Percentiles rank a stretch among this genome's conserved stretches.
These are phyloP conservation scores for Lasiodiplodia hormozganensis DNA, from an alignment of 2,329 filamentous ascomycete genomes.

Conservation along the genomic window DNA sequence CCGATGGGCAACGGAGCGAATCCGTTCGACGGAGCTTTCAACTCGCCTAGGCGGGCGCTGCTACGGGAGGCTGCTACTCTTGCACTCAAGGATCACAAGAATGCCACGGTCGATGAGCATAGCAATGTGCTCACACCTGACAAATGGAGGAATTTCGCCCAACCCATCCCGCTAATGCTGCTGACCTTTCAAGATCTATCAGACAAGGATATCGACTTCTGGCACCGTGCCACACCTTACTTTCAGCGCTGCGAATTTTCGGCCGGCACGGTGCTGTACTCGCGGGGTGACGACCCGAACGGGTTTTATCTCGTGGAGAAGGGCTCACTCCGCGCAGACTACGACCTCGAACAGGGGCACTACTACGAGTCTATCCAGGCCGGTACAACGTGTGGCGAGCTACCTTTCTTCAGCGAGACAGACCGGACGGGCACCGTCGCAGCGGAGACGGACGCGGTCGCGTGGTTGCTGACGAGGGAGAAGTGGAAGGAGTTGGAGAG, in stretches of 20 bases:
- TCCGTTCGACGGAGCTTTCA: slow-evolving; percentile 62
- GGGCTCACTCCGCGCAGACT: slow-evolving; percentile 88
- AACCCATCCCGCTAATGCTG: slow-evolving; percentile 88
- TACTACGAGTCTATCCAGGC: slow-evolving; percentile 92
- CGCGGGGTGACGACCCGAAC: slow-evolving; percentile 73
- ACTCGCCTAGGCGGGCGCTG: slow-evolving; percentile 81
- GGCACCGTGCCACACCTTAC: slow-evolving; percentile 80
- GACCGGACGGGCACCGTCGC: slow-evolving; percentile 83
- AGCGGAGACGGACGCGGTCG: slow-evolving; percentile 80
- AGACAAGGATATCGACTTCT: slow-evolving; percentile 89
- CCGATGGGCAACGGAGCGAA: slow-evolving; percentile 35
- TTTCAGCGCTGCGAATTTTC: slow-evolving; percentile 74
- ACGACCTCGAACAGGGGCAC: slow-evolving; percentile 85
- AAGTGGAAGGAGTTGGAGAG: slow-evolving; percentile 76
- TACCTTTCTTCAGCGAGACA: slow-evolving; percentile 95
- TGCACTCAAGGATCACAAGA: slow-evolving; percentile 62
- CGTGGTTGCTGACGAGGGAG: slow-evolving; percentile 78
- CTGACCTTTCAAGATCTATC: slow-evolving; percentile 95
- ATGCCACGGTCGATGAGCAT: slow-evolving; percentile 30
- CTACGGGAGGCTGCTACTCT: slow-evolving; percentile 83
- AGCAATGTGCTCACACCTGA: slow-evolving; percentile 58
- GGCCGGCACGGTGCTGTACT: slow-evolving; percentile 77
- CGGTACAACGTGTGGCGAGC: slow-evolving; percentile 91
- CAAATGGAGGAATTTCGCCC: slow-evolving; percentile 85
- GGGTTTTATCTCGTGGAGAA: slow-evolving; percentile 92